These are phyloP conservation scores for Camellia lanceoleosa DNA, from an alignment of 148 eudicot species.

Conservation along the genomic window DNA sequence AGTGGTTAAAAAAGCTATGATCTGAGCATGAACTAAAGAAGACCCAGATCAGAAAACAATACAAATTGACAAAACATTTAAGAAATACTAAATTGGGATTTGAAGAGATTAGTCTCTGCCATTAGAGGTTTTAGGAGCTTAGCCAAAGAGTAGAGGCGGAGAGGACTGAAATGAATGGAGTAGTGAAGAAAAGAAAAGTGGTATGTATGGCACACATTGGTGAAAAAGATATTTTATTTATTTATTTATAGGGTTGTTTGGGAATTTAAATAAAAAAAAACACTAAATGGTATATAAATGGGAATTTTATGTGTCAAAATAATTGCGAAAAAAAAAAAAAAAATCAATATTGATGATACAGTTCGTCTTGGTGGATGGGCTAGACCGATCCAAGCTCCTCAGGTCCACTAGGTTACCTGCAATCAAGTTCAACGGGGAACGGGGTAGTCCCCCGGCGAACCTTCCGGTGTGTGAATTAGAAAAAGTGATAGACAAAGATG, in stretches of 20 bases:
- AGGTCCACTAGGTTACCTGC: no score
- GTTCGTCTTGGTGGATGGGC: no score
- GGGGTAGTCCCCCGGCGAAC: no score
- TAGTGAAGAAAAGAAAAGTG: neutral
- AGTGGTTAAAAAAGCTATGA: conserved; percentile 5
- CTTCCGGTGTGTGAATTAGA: no score
- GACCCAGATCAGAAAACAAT: conserved; percentile 25
- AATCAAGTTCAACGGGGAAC: no score
- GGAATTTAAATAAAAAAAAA: neutral
- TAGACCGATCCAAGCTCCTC: no score
- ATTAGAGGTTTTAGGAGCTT: conserved; percentile 15
- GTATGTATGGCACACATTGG: neutral
- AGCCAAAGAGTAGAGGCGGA: conserved; percentile 16
- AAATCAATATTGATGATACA: no score
- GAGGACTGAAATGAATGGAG: conserved; percentile 7
- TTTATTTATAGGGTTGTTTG: neutral
- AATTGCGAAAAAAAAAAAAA: neutral
- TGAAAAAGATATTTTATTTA: conserved; percentile 5
- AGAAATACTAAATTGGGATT: conserved; percentile 11
- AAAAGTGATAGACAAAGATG: no score
- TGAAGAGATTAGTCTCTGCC: conserved; percentile 12
- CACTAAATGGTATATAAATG: neutral
- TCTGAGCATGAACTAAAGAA: conserved; percentile 13
- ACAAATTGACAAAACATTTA: neutral
- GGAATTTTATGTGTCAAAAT: neutral